phyloP scores from a whole-genome alignment of 2,329 filamentous ascomycete species.

The Colletotrichum spinosum region DNA sequence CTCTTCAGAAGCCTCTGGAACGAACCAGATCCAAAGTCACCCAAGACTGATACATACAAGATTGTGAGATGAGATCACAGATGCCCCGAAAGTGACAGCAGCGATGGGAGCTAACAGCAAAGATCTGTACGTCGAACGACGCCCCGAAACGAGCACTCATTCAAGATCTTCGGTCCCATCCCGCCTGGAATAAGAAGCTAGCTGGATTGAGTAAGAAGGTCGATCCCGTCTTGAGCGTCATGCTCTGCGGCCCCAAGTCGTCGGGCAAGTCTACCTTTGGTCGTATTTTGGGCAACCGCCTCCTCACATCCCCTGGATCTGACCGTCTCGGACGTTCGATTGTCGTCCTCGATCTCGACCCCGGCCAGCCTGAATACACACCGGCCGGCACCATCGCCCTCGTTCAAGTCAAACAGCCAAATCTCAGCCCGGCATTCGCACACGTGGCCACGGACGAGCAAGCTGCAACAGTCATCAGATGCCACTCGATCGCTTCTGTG shows the following conservation, averaged over 20 bases:
- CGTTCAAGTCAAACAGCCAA: constrained; percentile 67
- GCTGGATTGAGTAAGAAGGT: constrained; percentile 56
- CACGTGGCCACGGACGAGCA: constrained; percentile 57
- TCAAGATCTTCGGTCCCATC: constrained; percentile 66
- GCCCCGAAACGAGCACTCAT: constrained; percentile 60
- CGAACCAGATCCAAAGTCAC: constrained; percentile 47
- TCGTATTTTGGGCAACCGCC: constrained; percentile 72
- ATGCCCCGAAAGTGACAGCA: constrained; percentile 32
- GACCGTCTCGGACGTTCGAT: constrained; percentile 48
- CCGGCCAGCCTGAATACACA: constrained; percentile 81
- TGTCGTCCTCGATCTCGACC: constrained; percentile 77
- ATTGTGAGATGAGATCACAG: constrained; percentile 55
- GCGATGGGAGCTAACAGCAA: constrained; percentile 29
- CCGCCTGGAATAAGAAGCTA: constrained; percentile 72
- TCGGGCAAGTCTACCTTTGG: constrained; percentile 83
- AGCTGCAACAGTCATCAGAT: constrained; percentile 58
- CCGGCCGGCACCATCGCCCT: constrained; percentile 78
- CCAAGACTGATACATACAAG: constrained; percentile 54
- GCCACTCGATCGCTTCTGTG: constrained; percentile 74
- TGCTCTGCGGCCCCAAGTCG: constrained; percentile 77
- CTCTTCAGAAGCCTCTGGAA: constrained; percentile 77
- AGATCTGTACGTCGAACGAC: constrained; percentile 68
- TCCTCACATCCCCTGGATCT: constrained; percentile 63
- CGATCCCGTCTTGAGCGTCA: constrained; percentile 53
- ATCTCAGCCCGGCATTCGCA: constrained; percentile 76